Evolutionary conservation across 768 basidiomycete genomes (phyloP), one percentile per base, ranked within the genome.

Genomic region (Collybia sordida): DNA sequence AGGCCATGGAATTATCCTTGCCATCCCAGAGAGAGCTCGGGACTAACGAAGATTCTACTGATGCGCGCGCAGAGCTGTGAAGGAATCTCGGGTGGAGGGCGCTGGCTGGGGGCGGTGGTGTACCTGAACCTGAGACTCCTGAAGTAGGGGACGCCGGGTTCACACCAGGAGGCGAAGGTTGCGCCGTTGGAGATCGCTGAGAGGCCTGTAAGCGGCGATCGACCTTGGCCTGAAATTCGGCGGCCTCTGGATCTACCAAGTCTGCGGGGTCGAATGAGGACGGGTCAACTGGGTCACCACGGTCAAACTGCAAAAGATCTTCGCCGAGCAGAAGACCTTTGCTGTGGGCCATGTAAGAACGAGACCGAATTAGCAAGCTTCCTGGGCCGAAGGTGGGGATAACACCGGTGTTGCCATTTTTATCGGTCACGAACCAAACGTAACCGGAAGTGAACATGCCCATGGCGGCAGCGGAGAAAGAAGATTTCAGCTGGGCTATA

Each of bases 381-480:
- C 92, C 93, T 0, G 91, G 78, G 4, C 91, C 94, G 61, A 93
- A 90, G 0, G 95, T 96, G 14, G 92, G 89, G 42, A 93, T 66
- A 53, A 95, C 77, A 21, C 83, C 93, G 27, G 72, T 74, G 55
- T 79, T 76, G 14, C 82, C 83, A 4, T 64, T 61, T 17, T 68
- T 59, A 70, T 92, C 88, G 3, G 80, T 80, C 52, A 95, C 92
- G 64, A 96, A 80, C 95, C 93, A 96, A 49, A 93, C 74, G 73
- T 82, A 94, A 45, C 92, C 92, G 24, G 80, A 82, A 49, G 83
- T 83, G 59, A 84, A 84, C 78, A 93, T 83, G 53, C 90, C 93
- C 44, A 79, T 71, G 28, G 78, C 91, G 2, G 90, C 84, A 4
- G 90, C 85, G 9, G 83, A 83, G 65, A 93, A 82, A 50, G 79